Base-by-base conservation (phyloP, 257 asterid genomes). In the Rubia yunnanensis region DNA sequence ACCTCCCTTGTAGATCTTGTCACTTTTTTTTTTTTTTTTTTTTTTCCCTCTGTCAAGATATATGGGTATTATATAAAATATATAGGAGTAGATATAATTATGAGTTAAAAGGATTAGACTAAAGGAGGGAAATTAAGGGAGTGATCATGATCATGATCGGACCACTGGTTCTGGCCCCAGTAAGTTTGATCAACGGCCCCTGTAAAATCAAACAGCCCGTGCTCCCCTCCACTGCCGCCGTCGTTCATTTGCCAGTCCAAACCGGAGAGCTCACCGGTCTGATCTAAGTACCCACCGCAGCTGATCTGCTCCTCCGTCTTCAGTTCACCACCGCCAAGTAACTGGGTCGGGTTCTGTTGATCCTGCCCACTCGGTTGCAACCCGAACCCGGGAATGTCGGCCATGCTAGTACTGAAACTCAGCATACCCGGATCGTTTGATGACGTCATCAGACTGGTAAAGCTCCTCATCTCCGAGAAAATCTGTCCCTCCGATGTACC, bases 121-220 rank as follows among this genome's bases (percentile, higher is more conserved):
- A 78, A 81, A 10, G 88, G 92, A 38, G 82, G 87, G 75, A 79
- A 83, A 79, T 77, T 74, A 27, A 87, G 84, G 48, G 88, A 75
- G 65, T 77, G 91, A 76, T 91, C 88, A 34, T 72, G 91, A 78
- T 91, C 88, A 39, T 72, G 77, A 72, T 83, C 85, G 59, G 76
- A 72, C 95, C 94, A 85, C 70, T 85, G 88, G 18, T 81, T 68
- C 74, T 83, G 92, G 69, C 70, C 79, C 98, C 96, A 91, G 83
- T 86, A 86, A 1, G 82, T 63, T 24, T 89, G 91, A 81, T 88
- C 95, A 26, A 83, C 83, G 35, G 72, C 73, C 34, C 85, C 94
- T 27, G 94, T 65, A 64, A 88, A 81, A 82, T 88, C 94, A 82
- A 79, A 86, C 71, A 91, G 57, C 14, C 82, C 88, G 18, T 78